These are phyloP conservation scores for Fistulinella prunicolor DNA, from an alignment of 768 basidiomycete genomes.

Conservation along the genomic window DNA sequence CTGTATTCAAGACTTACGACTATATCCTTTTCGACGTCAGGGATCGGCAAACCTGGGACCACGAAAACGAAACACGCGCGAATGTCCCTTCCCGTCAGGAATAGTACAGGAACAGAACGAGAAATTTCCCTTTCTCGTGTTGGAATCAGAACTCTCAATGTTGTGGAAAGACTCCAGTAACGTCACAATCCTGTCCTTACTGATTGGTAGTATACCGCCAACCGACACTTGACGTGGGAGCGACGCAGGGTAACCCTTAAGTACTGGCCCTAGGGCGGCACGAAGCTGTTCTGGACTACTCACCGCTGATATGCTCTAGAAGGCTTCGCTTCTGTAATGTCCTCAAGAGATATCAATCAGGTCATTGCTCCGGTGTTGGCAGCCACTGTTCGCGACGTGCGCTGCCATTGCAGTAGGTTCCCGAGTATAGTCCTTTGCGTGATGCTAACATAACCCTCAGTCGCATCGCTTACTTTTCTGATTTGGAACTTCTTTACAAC, in stretches of 20 bases:
- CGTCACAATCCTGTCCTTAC: not conserved
- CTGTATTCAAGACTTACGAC: not conserved
- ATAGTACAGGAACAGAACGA: not conserved
- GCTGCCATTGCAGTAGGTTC: conserved; percentile 11
- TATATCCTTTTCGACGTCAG: not conserved
- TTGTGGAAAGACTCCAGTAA: not conserved
- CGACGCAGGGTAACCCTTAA: too few relatives aligned
- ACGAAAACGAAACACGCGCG: not conserved
- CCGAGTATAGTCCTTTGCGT: not conserved
- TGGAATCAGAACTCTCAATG: not conserved
- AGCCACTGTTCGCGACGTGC: conserved; percentile 5
- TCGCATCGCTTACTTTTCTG: conserved; percentile 12
- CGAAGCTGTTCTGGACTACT: not conserved
- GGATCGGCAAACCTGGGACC: not conserved
- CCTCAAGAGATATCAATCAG: not conserved
- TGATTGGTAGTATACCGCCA: not conserved
- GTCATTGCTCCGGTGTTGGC: not conserved
- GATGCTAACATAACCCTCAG: conserved; percentile 8
- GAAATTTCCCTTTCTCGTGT: not conserved
- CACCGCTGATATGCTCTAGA: not conserved
- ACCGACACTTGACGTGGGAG: conserved; percentile 1
- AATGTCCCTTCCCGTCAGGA: not conserved
- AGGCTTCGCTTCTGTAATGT: conserved; percentile 1
- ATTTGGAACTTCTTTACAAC: conserved; percentile 13
- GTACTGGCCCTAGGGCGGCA: not conserved